Base-by-base conservation (phyloP, 192 early-diverging fungal genomes). In the Powellomyces hirtus region DNA sequence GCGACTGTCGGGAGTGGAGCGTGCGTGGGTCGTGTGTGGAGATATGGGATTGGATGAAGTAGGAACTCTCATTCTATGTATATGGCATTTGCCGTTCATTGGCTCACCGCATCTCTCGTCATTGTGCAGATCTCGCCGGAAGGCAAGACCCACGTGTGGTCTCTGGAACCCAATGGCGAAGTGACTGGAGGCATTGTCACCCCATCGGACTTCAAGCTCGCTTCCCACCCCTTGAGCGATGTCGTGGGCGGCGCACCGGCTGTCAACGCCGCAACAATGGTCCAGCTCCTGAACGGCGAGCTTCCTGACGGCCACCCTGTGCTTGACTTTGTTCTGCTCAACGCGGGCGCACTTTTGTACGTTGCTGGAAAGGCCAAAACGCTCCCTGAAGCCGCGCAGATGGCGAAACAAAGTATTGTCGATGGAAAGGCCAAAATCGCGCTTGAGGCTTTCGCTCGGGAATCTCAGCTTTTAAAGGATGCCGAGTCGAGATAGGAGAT, bases 1-100 rank as follows among this genome's bases (percentile, higher is more conserved):
- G 63, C 76, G 73, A 38, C 75, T 97, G 36, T 83, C 83, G 26
- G 95, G 95, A 22, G 85, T 92, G 1, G 76, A 86, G 55, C 81
- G 89, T 57, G 92, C 90, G 31, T 90, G 95, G 77, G 92, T 99
- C 13, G 95, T 99, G 27, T 90, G 91, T 79, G 95, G 97, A 11
- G 87, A 74, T 34, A 89, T 95, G 79, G 86, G 91, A 18, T 75
- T 99, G 18, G 97, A 99, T 66, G 97, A 94, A 82, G 88, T 90
- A 67, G 52, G 37, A 33, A 31, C 0, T 1, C 16, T n/a, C 65
- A 38, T 63, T 31, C 37, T 2, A 57, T 40, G 3, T 66, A 2
- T n/a, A 38, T 53, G 61, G 5, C 4, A 29, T 30, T 27, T 18
- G 16, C 7, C 2, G 62, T n/a, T 63, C 45, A 7, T 20, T 50